Conservation (phyloP, 257 asterid genomes). For the Voacanga thouarsii region DNA sequence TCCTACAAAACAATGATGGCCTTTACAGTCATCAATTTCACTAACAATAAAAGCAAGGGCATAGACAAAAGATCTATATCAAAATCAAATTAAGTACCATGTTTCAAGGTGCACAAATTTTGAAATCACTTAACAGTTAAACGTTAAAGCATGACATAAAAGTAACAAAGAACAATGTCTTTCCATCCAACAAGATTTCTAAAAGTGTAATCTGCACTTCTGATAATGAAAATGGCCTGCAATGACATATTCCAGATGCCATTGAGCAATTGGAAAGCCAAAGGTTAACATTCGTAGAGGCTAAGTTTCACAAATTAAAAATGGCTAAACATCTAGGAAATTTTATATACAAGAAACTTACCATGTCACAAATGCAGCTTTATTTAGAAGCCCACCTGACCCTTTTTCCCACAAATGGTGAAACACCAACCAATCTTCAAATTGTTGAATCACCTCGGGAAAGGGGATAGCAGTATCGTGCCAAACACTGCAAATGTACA, state of each 20-base stretch:
- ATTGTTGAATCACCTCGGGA: slow-evolving; percentile 69
- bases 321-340: background rate
- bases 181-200: background rate
- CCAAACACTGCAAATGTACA: slow-evolving; percentile 70
- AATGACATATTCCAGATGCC: background rate
- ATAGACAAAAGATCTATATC: background rate
- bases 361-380: slow-evolving; percentile 96
- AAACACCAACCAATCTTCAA: slow-evolving; percentile 68
- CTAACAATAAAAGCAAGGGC: background rate
- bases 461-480: slow-evolving; percentile 87
- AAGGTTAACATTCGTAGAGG: background rate
- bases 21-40: background rate
- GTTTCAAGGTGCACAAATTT: background rate
- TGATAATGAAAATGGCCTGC: background rate
- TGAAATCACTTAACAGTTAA: background rate
- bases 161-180: background rate
- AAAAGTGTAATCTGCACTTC: background rate
- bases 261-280: background rate
- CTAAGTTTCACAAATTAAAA: background rate
- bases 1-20: background rate
- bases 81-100: background rate
- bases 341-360: slow-evolving; percentile 22
- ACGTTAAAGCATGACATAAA: background rate
- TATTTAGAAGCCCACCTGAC: slow-evolving; percentile 45
- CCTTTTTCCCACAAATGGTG: slow-evolving; percentile 48